A percentile compares a stretch with the other conserved stretches of the same genome.
Conservation (phyloP, 495 filamentous ascomycete genomes). For the Penicillium desertorum region DNA sequence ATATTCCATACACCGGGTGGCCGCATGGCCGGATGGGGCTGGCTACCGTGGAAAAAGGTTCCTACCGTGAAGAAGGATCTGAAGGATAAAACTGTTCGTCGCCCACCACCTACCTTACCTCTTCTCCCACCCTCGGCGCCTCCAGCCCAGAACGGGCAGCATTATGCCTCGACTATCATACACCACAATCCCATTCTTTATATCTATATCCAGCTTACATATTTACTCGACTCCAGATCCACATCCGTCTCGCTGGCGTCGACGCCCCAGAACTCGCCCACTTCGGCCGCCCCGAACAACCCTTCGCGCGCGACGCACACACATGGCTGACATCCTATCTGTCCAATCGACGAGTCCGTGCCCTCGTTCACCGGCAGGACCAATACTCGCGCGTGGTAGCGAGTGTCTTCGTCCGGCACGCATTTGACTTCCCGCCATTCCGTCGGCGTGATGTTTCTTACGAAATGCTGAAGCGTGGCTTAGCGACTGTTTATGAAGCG, state of each 20-base stretch:
- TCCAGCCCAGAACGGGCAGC: not conserved
- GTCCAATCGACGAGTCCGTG: slow-evolving; percentile 71
- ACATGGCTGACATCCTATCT: slow-evolving; percentile 74
- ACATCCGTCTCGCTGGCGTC: slow-evolving; percentile 83
- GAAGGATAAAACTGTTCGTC: slow-evolving; percentile 72
- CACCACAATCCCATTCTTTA: not conserved
- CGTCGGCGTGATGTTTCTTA: slow-evolving; percentile 76
- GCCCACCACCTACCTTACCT: not conserved
- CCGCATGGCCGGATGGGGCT: slow-evolving; percentile 83
- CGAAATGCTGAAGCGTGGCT: slow-evolving; percentile 79
- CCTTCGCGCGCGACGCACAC: slow-evolving; percentile 75
- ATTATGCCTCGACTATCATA: not conserved
- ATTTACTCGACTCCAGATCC: slow-evolving; percentile 48
- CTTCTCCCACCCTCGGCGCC: not conserved
- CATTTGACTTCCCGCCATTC: slow-evolving; percentile 55
- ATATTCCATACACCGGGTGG: slow-evolving; percentile 94
- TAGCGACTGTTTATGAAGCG: slow-evolving; percentile 90
- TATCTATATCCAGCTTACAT: not conserved
- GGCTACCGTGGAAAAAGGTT: slow-evolving; percentile 73
- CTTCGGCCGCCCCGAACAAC: slow-evolving; percentile 86
- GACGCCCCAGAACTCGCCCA: slow-evolving; percentile 93
- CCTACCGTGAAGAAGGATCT: slow-evolving; percentile 65
- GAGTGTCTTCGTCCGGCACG: slow-evolving; percentile 72
- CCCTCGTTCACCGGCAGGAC: slow-evolving; percentile 75
- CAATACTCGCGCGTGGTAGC: slow-evolving; percentile 92